Base-by-base conservation (phyloP, 176 grass and related monocot genomes). In the Musa acuminata region DNA sequence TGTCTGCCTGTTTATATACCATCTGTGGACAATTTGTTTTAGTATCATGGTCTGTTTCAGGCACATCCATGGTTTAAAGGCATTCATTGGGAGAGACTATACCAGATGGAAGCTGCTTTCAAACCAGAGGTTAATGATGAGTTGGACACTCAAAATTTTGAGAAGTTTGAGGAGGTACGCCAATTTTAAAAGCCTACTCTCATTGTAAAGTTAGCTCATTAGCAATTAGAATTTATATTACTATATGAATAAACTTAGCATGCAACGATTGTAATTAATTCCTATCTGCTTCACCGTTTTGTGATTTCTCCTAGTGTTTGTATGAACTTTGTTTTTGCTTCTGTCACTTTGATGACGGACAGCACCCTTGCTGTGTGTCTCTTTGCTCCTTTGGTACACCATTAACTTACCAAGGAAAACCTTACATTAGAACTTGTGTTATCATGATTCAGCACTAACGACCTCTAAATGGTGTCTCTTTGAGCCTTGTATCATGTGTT, bases 61-160 rank as follows among this genome's bases (percentile, higher is more conserved):
- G 80, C 82, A 62, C 88, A 86, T 64, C 78, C 43, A 60, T 89
- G 80, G 80, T 87, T 87, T 64, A 62, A 78, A 10, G 85, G 71
- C 12, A 60, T 83, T 43, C 51, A 76, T 58, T 87, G 85, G 85
- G 76, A 79, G 48, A 64, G 50, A 71, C 52, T 87, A 2, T 87
- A 83, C 51, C 52, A 80, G 62, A 75, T 62, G 66, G 69, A 87
- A 53, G 80, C 84, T 62, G 76, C 81, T 74, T 81, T 82, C 71
- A 65, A 55, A 79, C 84, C 84, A 54, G 75, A 87, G 22, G 60
- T 87, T 51, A 83, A 79, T 67, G 76, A 82, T 75, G 80, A 87
- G 19, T 53, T 80, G 55, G 84, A 87, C 69, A 80, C 69, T 16
- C 72, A 76, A 52, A 87, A 87, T 49, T 87, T 80, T 49, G 75